A percentile compares a stretch with the other conserved stretches of the same genome.
Conservation (phyloP, 352 stramenopile genomes). For the Aphanomyces astaci region DNA sequence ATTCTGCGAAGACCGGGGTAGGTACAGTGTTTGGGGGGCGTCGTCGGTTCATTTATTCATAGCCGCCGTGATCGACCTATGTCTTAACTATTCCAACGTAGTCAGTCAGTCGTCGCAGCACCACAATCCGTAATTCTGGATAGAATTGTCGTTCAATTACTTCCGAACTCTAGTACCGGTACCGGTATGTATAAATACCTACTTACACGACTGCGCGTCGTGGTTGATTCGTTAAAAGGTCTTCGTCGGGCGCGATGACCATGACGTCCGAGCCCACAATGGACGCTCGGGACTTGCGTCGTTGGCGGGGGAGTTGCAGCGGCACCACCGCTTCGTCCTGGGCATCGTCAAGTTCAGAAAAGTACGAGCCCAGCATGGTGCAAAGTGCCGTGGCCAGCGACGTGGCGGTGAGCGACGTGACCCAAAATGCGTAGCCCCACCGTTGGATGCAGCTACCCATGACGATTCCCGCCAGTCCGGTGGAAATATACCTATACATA, state of each 20-base stretch:
- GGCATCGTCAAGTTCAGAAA: neutral
- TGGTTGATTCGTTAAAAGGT: neutral
- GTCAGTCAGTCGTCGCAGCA: no score
- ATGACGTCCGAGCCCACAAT: neutral
- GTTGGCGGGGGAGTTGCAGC: neutral
- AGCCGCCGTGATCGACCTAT: no score
- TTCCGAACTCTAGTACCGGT: no score
- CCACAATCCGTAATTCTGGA: no score
- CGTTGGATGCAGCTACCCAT: conserved; percentile 55
- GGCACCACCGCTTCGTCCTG: neutral
- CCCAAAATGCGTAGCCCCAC: conserved; percentile 52
- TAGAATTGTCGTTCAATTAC: no score
- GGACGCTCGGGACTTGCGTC: neutral
- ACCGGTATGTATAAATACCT: no score
- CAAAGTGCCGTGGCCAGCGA: conserved; percentile 53
- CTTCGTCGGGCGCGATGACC: neutral
- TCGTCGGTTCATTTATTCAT: no score
- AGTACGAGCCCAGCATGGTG: conserved; percentile 40
- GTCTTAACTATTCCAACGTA: no score
- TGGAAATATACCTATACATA: conserved; percentile 34
- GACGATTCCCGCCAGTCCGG: conserved; percentile 47
- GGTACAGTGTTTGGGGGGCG: no score
- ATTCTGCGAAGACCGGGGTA: no score
- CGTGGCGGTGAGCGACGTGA: conserved; percentile 44
- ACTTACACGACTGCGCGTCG: neutral